These are phyloP conservation scores for Saccharum spontaneum DNA, from an alignment of 176 grass and related monocot species.

Conservation along the genomic window DNA sequence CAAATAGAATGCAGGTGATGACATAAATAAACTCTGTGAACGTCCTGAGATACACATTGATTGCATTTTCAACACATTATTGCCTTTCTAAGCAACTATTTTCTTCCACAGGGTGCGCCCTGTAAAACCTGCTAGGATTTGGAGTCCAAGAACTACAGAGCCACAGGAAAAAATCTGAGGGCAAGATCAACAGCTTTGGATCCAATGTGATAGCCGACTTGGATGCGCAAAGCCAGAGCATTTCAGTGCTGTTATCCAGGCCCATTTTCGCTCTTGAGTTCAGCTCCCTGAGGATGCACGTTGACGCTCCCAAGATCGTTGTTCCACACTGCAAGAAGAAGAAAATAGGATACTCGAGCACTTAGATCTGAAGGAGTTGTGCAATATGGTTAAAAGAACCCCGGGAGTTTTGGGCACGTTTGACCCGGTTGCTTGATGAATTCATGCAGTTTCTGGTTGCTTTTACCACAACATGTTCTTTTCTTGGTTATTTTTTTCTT, in stretches of 20 bases:
- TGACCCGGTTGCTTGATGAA: slow-evolving; percentile 15
- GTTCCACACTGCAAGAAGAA: slow-evolving; percentile 48
- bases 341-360: slow-evolving; percentile 45
- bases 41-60: slow-evolving; percentile 1
- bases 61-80: background rate
- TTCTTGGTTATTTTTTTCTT: background rate
- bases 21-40: slow-evolving; percentile 3
- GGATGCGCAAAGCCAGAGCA: slow-evolving; percentile 47
- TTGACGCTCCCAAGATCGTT: slow-evolving; percentile 58
- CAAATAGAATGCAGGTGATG: slow-evolving; percentile 81
- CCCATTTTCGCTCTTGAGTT: slow-evolving; percentile 88
- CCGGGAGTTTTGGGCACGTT: slow-evolving; percentile 13
- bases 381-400: background rate
- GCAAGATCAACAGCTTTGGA: background rate
- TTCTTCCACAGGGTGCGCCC: slow-evolving; percentile 56
- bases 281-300: slow-evolving; percentile 72
- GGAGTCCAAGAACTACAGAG: slow-evolving; percentile 34
- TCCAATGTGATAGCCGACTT: slow-evolving; percentile 16
- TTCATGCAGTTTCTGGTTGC: slow-evolving; percentile 17
- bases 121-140: slow-evolving; percentile 66
- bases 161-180: slow-evolving; percentile 22
- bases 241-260: slow-evolving; percentile 71
- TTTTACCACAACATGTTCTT: background rate
- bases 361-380: slow-evolving; percentile 26
- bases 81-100: slow-evolving; percentile 29